Base-by-base conservation (phyloP, 1,284 basidiomycete species). In the Apiotrichum akiyoshidainum region DNA sequence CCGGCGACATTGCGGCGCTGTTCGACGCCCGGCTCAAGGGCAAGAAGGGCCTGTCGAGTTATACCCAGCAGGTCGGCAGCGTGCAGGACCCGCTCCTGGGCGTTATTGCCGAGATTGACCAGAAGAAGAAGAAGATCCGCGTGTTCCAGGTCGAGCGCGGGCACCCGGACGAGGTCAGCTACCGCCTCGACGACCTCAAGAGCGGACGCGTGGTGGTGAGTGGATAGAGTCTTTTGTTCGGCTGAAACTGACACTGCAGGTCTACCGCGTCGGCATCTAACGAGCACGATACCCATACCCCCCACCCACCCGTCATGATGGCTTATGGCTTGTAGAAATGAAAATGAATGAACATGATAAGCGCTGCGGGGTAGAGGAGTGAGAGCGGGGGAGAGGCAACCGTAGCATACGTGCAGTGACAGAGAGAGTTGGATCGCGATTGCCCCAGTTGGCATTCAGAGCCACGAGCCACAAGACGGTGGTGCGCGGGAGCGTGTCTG, bases 11-110 rank as follows among this genome's bases (percentile, higher is more conserved):
- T 7, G 81, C 92, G 44, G 83, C 85, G 52, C 78, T 94, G 65
- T 79, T 82, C 55, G 88, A 90, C 55, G 89, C 88, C 54, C 87
- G 85, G 72, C 81, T 97, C 68, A 93, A 92, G 73, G 92, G 93
- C 0, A 88, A 92, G 71, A 94, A 92, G 75, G 80, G 80, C 1
- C 74, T 95, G 52, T 83, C 87, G 51, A 80, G 82, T 49, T 94
- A 95, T 72, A 82, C 80, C 78, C 79, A 71, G 82, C 85, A 78
- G 6, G 84, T 86, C 5, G 83, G 81, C 3, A 83, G 81, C n/a
- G 79, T 79, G 3, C 76, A 80, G n/a, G 83, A 85, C 57, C 84
- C 86, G 5, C 70, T 90, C 11, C 79, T 89, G 13, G 92, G 86
- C 11, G 79, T 96, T 35, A 84, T 95, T 35, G 82, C 81, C 47